Percentiles rank a stretch among this genome's conserved stretches.
phyloP scores from a whole-genome alignment of 2,329 filamentous ascomycete species.

The Hypoxylon sp. region DNA sequence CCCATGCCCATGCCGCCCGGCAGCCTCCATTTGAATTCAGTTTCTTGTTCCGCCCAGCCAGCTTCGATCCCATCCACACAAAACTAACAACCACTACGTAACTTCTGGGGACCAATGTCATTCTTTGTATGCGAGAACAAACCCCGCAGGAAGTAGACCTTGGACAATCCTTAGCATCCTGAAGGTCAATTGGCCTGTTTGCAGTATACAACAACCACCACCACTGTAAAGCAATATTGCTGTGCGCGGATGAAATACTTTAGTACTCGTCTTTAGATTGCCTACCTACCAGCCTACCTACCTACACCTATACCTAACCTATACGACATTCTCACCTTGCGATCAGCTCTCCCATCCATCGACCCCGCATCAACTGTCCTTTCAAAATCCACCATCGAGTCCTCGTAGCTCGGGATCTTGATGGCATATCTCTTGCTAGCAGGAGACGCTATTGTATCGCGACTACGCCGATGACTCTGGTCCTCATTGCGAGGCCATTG shows the following conservation, averaged over 20 bases:
- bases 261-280: conserved; percentile 16
- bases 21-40: conserved; percentile 29
- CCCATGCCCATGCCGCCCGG: conserved; percentile 17
- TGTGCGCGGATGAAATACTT: conserved; percentile 39
- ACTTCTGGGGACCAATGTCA: conserved; percentile 39
- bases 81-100: conserved; percentile 33
- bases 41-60: conserved; percentile 24
- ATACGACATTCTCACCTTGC: conserved; percentile 11
- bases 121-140: conserved; percentile 44
- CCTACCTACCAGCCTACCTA: not conserved
- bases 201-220: conserved; percentile 23
- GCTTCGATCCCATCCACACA: conserved; percentile 27
- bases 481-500: conserved; percentile 65
- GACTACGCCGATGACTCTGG: conserved; percentile 73
- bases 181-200: conserved; percentile 44
- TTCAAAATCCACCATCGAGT: conserved; percentile 43
- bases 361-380: conserved; percentile 35
- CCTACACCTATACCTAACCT: not conserved
- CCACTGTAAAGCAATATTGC: conserved; percentile 27
- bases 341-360: conserved; percentile 21
- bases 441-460: conserved; percentile 64
- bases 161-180: conserved; percentile 40
- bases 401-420: conserved; percentile 57
- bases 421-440: conserved; percentile 68
- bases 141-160: conserved; percentile 43